phyloP scores from a whole-genome alignment of 805 yeast genomes.

The Naumovozyma castellii region DNA sequence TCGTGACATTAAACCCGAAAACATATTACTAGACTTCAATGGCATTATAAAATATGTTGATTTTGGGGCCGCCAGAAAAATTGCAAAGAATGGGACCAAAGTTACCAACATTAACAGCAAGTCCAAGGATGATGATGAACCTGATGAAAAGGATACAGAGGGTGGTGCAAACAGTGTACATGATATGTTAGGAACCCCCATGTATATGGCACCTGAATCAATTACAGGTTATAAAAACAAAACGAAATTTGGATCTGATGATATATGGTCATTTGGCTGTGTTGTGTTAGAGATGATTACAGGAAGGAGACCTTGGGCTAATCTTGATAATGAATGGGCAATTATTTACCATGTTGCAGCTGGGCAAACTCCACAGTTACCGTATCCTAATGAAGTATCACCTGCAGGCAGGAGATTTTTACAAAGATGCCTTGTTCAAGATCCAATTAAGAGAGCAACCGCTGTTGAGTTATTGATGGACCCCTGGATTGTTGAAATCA shows the following conservation, averaged over 20 bases:
- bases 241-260: conserved; percentile 39
- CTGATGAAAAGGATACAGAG: neutral
- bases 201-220: conserved; percentile 98
- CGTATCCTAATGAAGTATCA: conserved; percentile 68
- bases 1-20: conserved; percentile 94
- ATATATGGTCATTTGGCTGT: conserved; percentile 96
- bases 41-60: conserved; percentile 94
- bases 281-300: conserved; percentile 95
- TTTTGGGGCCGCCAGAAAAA: conserved; percentile 94
- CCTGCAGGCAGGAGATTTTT: conserved; percentile 69
- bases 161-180: conserved; percentile 9
- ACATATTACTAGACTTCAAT: conserved; percentile 78
- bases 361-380: conserved; percentile 83
- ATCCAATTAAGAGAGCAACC: conserved; percentile 69
- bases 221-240: conserved; percentile 60
- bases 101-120: neutral
- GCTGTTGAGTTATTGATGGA: conserved; percentile 81
- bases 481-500: conserved; percentile 77
- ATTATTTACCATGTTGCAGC: conserved; percentile 98
- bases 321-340: conserved; percentile 94
- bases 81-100: conserved; percentile 51
- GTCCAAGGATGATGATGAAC: neutral
- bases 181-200: conserved; percentile 78
- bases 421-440: conserved; percentile 67
- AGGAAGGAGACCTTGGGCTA: conserved; percentile 96